Percentiles rank a stretch among this genome's conserved stretches.
Conservation (phyloP, 2,329 filamentous ascomycete genomes). For the Sodiomyces alkalinus region DNA sequence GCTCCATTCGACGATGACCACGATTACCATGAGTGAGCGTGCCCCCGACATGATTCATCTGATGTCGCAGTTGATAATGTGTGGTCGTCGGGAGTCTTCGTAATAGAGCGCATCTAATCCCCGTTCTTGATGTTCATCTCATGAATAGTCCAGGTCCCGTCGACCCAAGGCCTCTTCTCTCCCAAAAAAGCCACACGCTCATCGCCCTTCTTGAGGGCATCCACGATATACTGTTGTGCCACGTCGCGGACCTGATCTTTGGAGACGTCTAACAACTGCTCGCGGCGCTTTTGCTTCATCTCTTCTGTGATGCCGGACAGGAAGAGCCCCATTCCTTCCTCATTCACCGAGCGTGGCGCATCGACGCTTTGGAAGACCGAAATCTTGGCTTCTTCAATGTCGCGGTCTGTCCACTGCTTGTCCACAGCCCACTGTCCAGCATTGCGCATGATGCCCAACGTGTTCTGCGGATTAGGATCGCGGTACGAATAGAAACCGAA, state of each 20-base stretch:
- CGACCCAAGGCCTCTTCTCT: conserved; percentile 67
- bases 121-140: conserved; percentile 52
- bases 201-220: conserved; percentile 41
- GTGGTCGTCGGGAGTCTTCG: no score
- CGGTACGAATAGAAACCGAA: conserved; percentile 97
- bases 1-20: no score
- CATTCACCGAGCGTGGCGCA: conserved; percentile 72
- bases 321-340: conserved; percentile 78
- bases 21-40: no score
- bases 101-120: no score
- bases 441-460: conserved; percentile 67
- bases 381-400: conserved; percentile 92
- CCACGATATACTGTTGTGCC: conserved; percentile 69
- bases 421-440: conserved; percentile 74
- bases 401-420: conserved; percentile 64
- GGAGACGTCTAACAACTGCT: conserved; percentile 74
- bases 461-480: conserved; percentile 87
- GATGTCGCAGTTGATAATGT: no score
- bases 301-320: conserved; percentile 71
- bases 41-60: no score
- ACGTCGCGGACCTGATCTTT: conserved; percentile 65
- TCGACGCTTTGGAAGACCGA: conserved; percentile 87
- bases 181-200: conserved; percentile 63
- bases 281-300: conserved; percentile 75
- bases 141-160: conserved; percentile 56